These are phyloP conservation scores for Gynandropsis gynandra DNA, from an alignment of 345 rosid species.

Conservation along the genomic window DNA sequence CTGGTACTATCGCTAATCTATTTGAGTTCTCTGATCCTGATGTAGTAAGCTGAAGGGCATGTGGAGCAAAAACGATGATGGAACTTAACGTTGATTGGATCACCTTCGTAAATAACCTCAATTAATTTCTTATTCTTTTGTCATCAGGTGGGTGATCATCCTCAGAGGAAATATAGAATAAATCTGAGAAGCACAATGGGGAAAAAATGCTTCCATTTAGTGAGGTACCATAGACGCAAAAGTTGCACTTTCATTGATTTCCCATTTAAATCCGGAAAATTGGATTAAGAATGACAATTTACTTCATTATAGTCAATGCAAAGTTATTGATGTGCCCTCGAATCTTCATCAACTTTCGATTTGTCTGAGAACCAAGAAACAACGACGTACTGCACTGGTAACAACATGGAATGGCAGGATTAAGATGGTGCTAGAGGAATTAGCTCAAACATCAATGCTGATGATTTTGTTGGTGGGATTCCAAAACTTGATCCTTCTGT, in stretches of 20 bases:
- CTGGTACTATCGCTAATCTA: too few species aligned
- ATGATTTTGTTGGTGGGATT: slow-evolving; percentile 60
- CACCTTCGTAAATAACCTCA: too few species aligned
- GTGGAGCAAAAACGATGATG: too few species aligned
- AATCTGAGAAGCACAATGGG: slow-evolving; percentile 82
- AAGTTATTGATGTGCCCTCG: slow-evolving; percentile 42
- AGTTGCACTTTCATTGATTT: slow-evolving; percentile 2
- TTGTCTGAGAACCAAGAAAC: slow-evolving; percentile 29
- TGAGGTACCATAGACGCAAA: slow-evolving; percentile 38
- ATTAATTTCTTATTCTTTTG: slow-evolving; percentile 15
- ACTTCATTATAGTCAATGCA: too few species aligned
- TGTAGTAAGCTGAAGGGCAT: too few species aligned
- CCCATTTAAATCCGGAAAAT: too few species aligned
- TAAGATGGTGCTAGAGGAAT: slow-evolving; percentile 30
- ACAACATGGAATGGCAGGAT: slow-evolving; percentile 38
- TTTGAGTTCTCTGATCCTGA: too few species aligned
- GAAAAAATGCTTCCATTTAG: slow-evolving; percentile 71
- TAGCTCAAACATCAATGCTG: slow-evolving; percentile 43
- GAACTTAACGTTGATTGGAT: too few species aligned
- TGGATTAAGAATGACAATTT: too few species aligned
- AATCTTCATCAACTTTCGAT: slow-evolving; percentile 35
- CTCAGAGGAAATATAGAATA: slow-evolving; percentile 69
- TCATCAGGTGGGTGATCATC: slow-evolving; percentile 55
- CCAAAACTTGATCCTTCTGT: slow-evolving; percentile 71
- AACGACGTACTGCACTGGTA: slow-evolving; percentile 34